Conservation (phyloP, 1,284 basidiomycete genomes). For the Boletus sp. region DNA sequence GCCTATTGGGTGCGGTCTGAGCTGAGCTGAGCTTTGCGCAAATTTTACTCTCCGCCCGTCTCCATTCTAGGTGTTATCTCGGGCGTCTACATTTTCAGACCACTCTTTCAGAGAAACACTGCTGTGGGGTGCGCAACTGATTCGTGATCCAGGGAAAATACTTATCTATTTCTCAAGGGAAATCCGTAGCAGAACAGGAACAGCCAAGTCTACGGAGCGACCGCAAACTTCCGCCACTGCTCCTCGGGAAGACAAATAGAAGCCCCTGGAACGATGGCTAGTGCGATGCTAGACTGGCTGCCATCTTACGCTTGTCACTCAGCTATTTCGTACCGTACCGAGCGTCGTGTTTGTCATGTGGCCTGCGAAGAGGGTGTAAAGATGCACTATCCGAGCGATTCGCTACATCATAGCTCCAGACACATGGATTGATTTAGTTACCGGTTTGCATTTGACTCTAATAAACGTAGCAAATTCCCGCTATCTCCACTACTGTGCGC, state of each 20-base stretch:
- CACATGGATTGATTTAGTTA: slow-evolving; percentile 1
- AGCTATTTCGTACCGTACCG: neutral
- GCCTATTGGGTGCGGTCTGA: slow-evolving; percentile 26
- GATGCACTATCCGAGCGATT: slow-evolving; percentile 14
- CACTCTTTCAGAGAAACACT: slow-evolving; percentile 31
- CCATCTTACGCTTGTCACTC: slow-evolving; percentile 1
- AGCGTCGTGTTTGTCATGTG: slow-evolving; percentile 16
- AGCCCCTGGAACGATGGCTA: neutral
- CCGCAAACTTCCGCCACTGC: slow-evolving; percentile 5
- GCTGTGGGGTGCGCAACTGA: slow-evolving; percentile 15
- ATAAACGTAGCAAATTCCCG: slow-evolving; percentile 25
- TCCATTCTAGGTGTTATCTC: slow-evolving; percentile 48
- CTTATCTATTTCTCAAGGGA: slow-evolving; percentile 13
- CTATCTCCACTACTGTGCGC: slow-evolving; percentile 26
- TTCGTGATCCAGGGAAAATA: neutral
- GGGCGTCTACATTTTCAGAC: slow-evolving; percentile 60
- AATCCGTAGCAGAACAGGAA: slow-evolving; percentile 1
- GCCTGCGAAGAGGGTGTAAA: slow-evolving; percentile 12
- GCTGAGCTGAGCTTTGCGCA: neutral
- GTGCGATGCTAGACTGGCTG: neutral
- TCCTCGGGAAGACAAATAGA: slow-evolving; percentile 14
- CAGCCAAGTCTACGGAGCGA: slow-evolving; percentile 2
- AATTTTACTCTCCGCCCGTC: slow-evolving; percentile 6
- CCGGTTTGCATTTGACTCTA: slow-evolving; percentile 19
- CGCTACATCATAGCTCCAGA: slow-evolving; percentile 10